Evolutionary conservation across 179 eudicot species (phyloP), one percentile per base, ranked within the genome.

Genomic region (Vitellaria paradoxa): DNA sequence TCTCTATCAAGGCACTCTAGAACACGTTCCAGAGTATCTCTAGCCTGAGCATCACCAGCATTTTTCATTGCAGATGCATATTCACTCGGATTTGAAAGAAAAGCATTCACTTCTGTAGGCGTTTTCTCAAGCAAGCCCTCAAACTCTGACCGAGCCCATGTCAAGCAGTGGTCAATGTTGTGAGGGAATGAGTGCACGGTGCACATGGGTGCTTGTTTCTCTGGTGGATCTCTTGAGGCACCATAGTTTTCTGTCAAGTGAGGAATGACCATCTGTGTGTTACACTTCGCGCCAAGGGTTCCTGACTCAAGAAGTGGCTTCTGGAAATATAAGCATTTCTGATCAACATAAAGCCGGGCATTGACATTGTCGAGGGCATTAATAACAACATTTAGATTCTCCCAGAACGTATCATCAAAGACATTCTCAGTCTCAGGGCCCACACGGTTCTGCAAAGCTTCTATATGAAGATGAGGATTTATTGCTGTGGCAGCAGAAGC

Each of bases 121-220:
- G 91, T 86, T 81, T 94, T 94, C 74, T 94, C 97, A 46, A 94
- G 93, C 79, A 92, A 88, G 37, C 97, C 97, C 81, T 94, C 98
- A 82, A 94, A 94, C 70, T 92, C 98, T 9, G 97, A 94, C 61
- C 98, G 84, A 13, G 98, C 98, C 98, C 98, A 94, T 5, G 98
- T 92, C 87, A 94, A 80, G 80, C 98, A 94, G 77, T 94, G 98
- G 81, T 94, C 98, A 83, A 92, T 94, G 80, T 92, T 92, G 82
- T 94, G 98, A 3, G 98, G 98, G 81, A 94, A 94, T 8, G 98
- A 92, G 80, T 93, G 95, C 66, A 93, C 91, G 42, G 98, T 94
- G 63, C 98, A 94, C 98, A 94, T 94, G n/a, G 98, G 98, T 60
- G 98, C 98, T 83, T 94, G 97, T 78, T 88, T 92, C 87, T 94